These are phyloP conservation scores for Heterobasidion irregulare DNA, from an alignment of 1,284 basidiomycete genomes.

Conservation along the genomic window DNA sequence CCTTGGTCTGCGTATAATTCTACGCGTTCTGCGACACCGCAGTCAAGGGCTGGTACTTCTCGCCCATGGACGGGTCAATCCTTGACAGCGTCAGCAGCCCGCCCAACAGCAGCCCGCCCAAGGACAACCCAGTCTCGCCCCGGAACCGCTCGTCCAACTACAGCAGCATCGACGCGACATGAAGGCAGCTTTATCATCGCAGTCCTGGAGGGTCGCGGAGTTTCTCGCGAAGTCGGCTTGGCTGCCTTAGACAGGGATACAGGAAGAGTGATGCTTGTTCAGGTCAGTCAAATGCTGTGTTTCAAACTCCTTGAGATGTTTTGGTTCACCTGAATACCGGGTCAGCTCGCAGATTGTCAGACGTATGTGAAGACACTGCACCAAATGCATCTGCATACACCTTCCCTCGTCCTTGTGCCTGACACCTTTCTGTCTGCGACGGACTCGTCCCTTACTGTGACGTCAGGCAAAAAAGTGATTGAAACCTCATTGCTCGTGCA, in stretches of 20 bases:
- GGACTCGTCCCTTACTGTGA: slow-evolving; percentile 31
- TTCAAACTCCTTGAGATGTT: no score
- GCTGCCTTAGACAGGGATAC: slow-evolving; percentile 80
- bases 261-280: slow-evolving; percentile 64
- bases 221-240: slow-evolving; percentile 77
- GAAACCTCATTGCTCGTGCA: slow-evolving; percentile 60
- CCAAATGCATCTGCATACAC: slow-evolving; percentile 73
- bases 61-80: slow-evolving; percentile 22
- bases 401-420: slow-evolving; percentile 67
- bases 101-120: slow-evolving; percentile 28
- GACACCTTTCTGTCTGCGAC: slow-evolving; percentile 62
- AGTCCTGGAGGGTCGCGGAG: slow-evolving; percentile 65
- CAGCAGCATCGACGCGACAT: slow-evolving; percentile 46
- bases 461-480: slow-evolving; percentile 34
- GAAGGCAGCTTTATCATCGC: slow-evolving; percentile 60
- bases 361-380: slow-evolving; percentile 86
- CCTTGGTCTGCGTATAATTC: neutral
- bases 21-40: neutral
- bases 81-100: slow-evolving; percentile 30
- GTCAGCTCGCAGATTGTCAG: slow-evolving; percentile 70
- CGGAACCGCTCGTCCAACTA: slow-evolving; percentile 44
- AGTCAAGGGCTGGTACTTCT: neutral
- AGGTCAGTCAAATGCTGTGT: slow-evolving; percentile 32
- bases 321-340: neutral
- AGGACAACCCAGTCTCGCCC: slow-evolving; percentile 16